These are phyloP conservation scores for Pseudogymnoascus sp. DNA, from an alignment of 2,329 filamentous ascomycete species.

Conservation along the genomic window DNA sequence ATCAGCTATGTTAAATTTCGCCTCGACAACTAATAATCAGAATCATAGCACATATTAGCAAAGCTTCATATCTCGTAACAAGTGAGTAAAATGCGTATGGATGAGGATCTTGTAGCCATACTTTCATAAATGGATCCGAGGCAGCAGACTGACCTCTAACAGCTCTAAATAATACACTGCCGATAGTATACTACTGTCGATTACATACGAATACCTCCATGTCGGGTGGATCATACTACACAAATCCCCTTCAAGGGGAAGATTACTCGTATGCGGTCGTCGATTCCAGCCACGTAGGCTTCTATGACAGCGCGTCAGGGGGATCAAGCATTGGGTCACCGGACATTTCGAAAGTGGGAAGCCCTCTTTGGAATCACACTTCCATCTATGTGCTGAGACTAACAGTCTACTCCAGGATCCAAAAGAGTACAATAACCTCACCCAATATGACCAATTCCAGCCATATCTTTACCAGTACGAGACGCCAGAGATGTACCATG, in stretches of 20 bases:
- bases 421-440: neutral
- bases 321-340: neutral
- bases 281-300: neutral
- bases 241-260: neutral
- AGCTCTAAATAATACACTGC: neutral
- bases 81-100: neutral
- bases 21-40: neutral
- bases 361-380: neutral
- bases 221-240: conserved; percentile 1
- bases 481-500: conserved; percentile 22
- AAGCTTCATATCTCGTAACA: neutral
- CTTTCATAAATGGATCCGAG: neutral
- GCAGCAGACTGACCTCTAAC: neutral
- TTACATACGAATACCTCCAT: neutral
- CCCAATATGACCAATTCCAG: neutral
- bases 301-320: neutral
- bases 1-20: neutral
- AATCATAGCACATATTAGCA: neutral
- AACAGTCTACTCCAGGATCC: neutral
- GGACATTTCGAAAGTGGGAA: neutral
- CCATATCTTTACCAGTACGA: conserved; percentile 20
- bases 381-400: neutral
- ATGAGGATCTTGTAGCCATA: neutral
- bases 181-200: neutral
- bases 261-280: neutral